Evolutionary conservation across 495 filamentous ascomycete genomes (phyloP).

Genomic region (Hypoxylon intermedium): DNA sequence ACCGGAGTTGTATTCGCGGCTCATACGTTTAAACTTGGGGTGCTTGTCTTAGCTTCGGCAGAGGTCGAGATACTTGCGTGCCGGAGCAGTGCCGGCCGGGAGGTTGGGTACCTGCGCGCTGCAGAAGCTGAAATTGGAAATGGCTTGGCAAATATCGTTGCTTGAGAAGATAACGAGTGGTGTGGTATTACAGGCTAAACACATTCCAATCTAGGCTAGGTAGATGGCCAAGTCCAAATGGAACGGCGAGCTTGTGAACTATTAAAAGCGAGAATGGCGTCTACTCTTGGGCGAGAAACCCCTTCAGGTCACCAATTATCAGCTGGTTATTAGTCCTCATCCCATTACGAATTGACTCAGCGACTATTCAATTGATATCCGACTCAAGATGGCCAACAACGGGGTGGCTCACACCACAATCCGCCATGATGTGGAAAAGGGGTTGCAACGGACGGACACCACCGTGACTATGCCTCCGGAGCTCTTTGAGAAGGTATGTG

Average conservation of each 20-base stretch:
- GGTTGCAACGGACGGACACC: slow-evolving; percentile 46
- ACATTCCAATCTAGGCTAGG: slow-evolving; percentile 16
- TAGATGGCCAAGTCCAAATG: slow-evolving; percentile 7
- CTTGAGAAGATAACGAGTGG: neutral
- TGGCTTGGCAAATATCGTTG: slow-evolving; percentile 22
- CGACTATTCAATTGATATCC: neutral
- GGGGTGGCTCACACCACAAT: slow-evolving; percentile 1
- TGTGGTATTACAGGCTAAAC: slow-evolving; percentile 15
- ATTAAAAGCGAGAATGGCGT: slow-evolving; percentile 20
- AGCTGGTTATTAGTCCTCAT: neutral
- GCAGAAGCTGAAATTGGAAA: slow-evolving; percentile 9
- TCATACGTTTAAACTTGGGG: slow-evolving; percentile 11
- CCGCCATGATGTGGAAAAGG: slow-evolving; percentile 48
- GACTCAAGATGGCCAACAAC: slow-evolving; percentile 31
- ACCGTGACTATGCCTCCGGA: slow-evolving; percentile 59
- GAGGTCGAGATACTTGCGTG: slow-evolving; percentile 11
- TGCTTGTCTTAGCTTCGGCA: slow-evolving; percentile 37
- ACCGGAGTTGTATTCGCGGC: slow-evolving; percentile 32
- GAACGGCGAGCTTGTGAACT: neutral
- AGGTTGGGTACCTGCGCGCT: slow-evolving; percentile 24
- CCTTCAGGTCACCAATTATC: neutral
- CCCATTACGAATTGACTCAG: neutral
- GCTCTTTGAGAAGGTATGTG: slow-evolving; percentile 60
- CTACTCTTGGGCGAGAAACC: neutral
- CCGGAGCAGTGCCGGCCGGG: slow-evolving; percentile 7